Evolutionary conservation across 225 moss, liverwort and hornwort genomes (phyloP).

Genomic region (Marchantia paleacea): DNA sequence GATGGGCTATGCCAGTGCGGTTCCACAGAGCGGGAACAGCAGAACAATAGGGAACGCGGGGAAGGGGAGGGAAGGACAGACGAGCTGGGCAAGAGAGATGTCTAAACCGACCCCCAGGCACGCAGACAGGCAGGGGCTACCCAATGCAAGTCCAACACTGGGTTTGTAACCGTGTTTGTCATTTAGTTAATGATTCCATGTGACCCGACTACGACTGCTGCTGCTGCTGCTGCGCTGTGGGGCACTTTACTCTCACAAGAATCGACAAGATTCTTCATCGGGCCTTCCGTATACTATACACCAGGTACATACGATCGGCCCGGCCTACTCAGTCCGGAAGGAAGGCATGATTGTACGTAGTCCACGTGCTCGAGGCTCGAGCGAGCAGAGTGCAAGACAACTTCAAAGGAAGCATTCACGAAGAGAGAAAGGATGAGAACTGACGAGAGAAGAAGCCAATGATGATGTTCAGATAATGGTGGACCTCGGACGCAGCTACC

Average conservation of each 20-base stretch:
- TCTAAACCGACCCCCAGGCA: too few relatives aligned
- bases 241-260: not conserved
- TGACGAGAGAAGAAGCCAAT: not conserved
- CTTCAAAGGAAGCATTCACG: not conserved
- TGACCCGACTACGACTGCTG: not conserved
- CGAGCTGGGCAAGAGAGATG: too few relatives aligned
- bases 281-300: not conserved
- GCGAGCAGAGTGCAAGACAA: not conserved
- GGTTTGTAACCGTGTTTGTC: constrained; percentile 1
- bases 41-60: not conserved
- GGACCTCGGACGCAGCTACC: not conserved
- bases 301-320: not conserved
- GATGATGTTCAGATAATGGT: not conserved
- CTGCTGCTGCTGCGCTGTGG: too few relatives aligned
- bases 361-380: not conserved
- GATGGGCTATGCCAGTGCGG: not conserved
- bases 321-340: not conserved
- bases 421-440: not conserved
- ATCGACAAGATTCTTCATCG: not conserved
- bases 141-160: not conserved
- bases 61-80: not conserved
- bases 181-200: not conserved
- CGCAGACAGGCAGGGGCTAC: too few relatives aligned
- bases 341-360: not conserved
- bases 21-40: not conserved